Base-by-base conservation (phyloP, 768 basidiomycete species). In the Collybia mongolica region DNA sequence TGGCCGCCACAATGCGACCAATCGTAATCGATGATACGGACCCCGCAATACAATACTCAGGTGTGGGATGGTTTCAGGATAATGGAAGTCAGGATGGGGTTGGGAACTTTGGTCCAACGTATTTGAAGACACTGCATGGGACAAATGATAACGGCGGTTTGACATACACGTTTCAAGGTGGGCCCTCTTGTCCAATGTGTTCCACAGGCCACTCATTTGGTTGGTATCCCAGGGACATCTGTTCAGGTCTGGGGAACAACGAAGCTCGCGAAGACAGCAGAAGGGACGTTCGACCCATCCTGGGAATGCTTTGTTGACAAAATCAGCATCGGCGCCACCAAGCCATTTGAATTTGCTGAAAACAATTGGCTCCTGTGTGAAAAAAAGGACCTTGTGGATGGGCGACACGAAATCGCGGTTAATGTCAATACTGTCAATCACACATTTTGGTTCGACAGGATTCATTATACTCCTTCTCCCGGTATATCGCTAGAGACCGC, bases 341-440 rank as follows among this genome's bases (percentile, higher is more conserved):
- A 24, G 1, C 47, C 49, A 5, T 60, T 57, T 43, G 24, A 50
- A 39, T 58, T 28, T 24, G 28, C 54, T 5, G 64, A 65, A 42
- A 66, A 64, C 48, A 62, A 64, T 22, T 64, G 59, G 60, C 15
- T 46, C 4, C 54, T 67, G 18, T 67, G 65, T 44, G 39, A 46
- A 5, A 49, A 57, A 17, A 35, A 49, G 28, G 45, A 39, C 6
- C 52, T 66, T 15, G 15, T 39, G 2, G 63, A 64, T 46, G 64
- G 64, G 3, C 51, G 44, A 8, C 67, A 69, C 48, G 52, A 53
- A 15, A 50, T 65, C 5, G 60, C 57, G 7, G 55, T 63, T 19
- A 62, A 61, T 29, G 60, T 56, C 4, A 53, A 42, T 17, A 18
- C 37, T n/a, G 2, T 35, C 29, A 44, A 44, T 15, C 22, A 26